Percentiles rank a stretch among this genome's conserved stretches.
Evolutionary conservation across 148 eudicot genomes (phyloP).

Genomic region (Vaccinium corymbosum): DNA sequence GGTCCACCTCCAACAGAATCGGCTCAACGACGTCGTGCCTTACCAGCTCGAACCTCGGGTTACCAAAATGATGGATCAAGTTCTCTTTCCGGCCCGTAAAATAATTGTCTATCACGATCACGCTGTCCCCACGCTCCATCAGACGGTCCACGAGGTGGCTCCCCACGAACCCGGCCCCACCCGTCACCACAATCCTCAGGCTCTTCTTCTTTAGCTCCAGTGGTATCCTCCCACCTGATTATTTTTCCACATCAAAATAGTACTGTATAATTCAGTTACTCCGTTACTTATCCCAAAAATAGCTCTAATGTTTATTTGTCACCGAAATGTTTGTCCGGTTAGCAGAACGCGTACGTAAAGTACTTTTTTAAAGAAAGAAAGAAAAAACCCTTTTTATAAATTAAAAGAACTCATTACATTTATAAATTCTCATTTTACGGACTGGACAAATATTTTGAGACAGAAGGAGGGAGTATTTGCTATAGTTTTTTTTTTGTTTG

Average conservation of each 20-base stretch:
- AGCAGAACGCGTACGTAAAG: no score
- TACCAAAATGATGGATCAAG: slow-evolving; percentile 80
- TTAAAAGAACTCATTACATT: no score
- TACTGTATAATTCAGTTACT: no score
- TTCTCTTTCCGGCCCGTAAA: slow-evolving; percentile 92
- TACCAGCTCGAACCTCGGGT: slow-evolving; percentile 83
- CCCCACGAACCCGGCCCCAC: slow-evolving; percentile 92
- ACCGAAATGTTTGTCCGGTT: no score
- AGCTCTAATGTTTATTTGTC: neutral
- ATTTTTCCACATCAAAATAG: neutral
- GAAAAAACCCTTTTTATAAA: no score
- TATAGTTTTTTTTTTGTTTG: no score
- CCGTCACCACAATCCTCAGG: slow-evolving; percentile 71
- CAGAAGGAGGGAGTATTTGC: no score
- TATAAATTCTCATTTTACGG: no score
- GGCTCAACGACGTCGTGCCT: slow-evolving; percentile 98
- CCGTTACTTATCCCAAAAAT: neutral
- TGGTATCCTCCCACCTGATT: slow-evolving; percentile 69
- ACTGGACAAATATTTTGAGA: no score
- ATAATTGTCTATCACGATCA: slow-evolving; percentile 88
- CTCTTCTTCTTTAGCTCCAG: slow-evolving; percentile 71
- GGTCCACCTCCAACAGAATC: slow-evolving; percentile 75
- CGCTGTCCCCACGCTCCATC: slow-evolving; percentile 77
- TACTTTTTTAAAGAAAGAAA: no score
- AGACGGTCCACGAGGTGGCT: slow-evolving; percentile 83